Base-by-base conservation (phyloP, 1,139 yeast species). In the Taiozyma onychis region DNA sequence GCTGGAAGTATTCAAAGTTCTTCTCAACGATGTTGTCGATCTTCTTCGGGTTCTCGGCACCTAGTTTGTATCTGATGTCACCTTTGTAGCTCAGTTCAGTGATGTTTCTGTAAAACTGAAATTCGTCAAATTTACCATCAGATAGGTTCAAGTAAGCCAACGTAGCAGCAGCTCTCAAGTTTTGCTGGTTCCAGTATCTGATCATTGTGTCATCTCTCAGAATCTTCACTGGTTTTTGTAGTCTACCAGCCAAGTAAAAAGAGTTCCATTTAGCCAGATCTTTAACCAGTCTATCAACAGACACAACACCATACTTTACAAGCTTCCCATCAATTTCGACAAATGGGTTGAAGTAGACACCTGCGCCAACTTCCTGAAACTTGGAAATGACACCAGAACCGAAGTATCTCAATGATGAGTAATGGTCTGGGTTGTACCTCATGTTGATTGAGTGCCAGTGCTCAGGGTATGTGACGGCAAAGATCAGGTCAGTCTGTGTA, bases 311-410 rank as follows among this genome's bases (percentile, higher is more conserved):
- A 65, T 93, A 93, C 64, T 93, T 93, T 46, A 93, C 80, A 57
- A 80, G 71, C 46, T 78, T 72, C 16, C 83, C 83, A 47, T 77
- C 75, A 52, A 91, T 74, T 44, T 77, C 75, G 4, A 88, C 88
- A 67, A 79, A 93, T 4, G 99, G 98, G 64, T 93, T 95, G 72
- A 89, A 95, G 66, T 91, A 95, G 6, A 93, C 85, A 4, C 97
- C 97, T 0, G 95, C 93, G 1, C 97, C 97, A n/a, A 80, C 60
- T 44, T 78, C 78, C 61, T 87, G 93, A 21, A 88, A 75, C 45
- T 64, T 66, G 11, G 86, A 75, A 1, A 91, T 75, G 1, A 76
- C 68, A 10, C 77, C 69, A 1, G 88, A 72, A 0, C 96, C 95
- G 10, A 85, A 72, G 47, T 66, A 69, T 52, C 79, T 76, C 49